A percentile compares a stretch with the other conserved stretches of the same genome.
phyloP scores from a whole-genome alignment of 129 eudicot genomes.

The Tagetes erecta region DNA sequence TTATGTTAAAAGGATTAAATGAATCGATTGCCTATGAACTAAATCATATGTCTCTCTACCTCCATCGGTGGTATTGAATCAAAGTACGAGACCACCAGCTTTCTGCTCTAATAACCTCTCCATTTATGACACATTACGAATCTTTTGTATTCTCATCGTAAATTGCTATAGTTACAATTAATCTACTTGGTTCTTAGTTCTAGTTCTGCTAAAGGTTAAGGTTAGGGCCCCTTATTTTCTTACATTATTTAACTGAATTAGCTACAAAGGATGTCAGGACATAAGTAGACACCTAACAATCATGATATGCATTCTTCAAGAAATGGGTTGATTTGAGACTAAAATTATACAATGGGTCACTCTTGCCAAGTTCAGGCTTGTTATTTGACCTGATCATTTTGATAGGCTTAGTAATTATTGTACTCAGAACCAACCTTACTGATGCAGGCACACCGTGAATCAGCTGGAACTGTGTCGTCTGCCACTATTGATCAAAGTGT shows the following conservation, averaged over 20 bases:
- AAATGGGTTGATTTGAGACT: neutral
- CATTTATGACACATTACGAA: neutral
- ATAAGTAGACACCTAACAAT: neutral
- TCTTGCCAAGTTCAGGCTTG: neutral
- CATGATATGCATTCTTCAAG: neutral
- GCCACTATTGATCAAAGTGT: constrained; percentile 28
- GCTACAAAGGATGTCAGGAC: neutral
- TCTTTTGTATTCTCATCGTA: neutral
- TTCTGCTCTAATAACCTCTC: neutral
- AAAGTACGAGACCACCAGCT: neutral
- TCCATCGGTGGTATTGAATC: neutral
- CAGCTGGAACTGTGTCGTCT: constrained; percentile 77
- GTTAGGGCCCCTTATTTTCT: neutral
- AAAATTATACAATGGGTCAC: neutral
- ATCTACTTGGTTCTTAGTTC: neutral
- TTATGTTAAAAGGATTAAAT: neutral
- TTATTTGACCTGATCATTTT: neutral
- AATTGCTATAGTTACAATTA: neutral
- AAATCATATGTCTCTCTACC: neutral
- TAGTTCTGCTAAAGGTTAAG: neutral
- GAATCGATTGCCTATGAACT: neutral
- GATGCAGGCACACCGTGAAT: constrained; percentile 90
- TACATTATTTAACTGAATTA: neutral
- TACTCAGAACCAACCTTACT: neutral
- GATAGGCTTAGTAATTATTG: neutral